Evolutionary conservation across 768 basidiomycete genomes (phyloP).

Genomic region (Gloeopeniophorella convolvens): DNA sequence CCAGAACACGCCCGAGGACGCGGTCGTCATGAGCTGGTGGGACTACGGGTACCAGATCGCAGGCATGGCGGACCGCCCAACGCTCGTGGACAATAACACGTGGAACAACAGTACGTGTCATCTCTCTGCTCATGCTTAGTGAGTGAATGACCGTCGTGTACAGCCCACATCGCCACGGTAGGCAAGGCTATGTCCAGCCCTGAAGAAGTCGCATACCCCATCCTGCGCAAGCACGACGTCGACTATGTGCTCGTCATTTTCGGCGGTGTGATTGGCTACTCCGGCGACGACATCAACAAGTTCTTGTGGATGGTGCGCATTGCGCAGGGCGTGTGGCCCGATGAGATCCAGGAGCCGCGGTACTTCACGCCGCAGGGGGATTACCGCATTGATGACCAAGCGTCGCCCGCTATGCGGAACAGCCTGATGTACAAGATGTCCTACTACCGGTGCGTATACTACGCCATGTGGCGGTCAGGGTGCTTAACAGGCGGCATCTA

Average conservation of each 20-base stretch:
- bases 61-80: conserved; percentile 95
- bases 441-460: conserved; percentile 68
- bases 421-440: conserved; percentile 99
- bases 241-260: conserved; percentile 97
- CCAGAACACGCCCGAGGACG: conserved; percentile 87
- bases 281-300: conserved; percentile 99
- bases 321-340: conserved; percentile 95
- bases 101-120: conserved; percentile 92
- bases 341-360: conserved; percentile 91
- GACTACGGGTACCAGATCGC: conserved; percentile 99
- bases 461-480: neutral
- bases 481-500: conserved; percentile 26
- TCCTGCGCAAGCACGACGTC: conserved; percentile 94
- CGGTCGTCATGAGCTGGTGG: conserved; percentile 99
- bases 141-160: neutral
- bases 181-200: conserved; percentile 95
- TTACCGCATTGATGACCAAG: conserved; percentile 84
- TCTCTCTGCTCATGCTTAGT: neutral
- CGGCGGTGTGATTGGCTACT: conserved; percentile 93
- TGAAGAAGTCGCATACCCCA: conserved; percentile 96
- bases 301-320: conserved; percentile 99
- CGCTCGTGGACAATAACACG: conserved; percentile 97
- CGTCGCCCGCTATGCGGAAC: conserved; percentile 84
- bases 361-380: conserved; percentile 93
- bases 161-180: conserved; percentile 96